Conservation (phyloP, 225 moss, liverwort and hornwort species). For the Straminergon stramineum region DNA sequence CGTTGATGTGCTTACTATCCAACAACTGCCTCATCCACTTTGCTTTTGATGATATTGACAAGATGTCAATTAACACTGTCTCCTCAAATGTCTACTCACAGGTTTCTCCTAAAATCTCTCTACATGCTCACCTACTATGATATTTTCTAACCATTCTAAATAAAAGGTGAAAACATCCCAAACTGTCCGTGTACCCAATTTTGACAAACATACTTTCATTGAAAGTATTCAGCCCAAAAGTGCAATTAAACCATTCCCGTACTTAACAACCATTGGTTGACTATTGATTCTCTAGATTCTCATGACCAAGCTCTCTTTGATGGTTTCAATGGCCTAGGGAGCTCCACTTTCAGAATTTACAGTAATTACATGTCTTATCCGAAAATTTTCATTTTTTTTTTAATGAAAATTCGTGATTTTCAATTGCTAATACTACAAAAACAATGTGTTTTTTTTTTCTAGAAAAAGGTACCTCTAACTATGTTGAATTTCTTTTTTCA, state of each 20-base stretch:
- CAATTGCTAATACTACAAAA: neutral
- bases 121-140: neutral
- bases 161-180: neutral
- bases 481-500: no score
- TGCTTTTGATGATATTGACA: constrained; percentile 38
- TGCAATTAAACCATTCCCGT: no score
- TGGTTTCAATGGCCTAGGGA: neutral
- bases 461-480: neutral
- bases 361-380: neutral
- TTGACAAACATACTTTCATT: accelerated
- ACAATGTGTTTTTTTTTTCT: accelerated
- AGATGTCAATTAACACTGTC: constrained; percentile 32
- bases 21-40: constrained; percentile 39
- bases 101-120: neutral
- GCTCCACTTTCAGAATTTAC: neutral
- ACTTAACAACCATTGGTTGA: accelerated
- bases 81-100: constrained; percentile 30
- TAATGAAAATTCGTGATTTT: neutral
- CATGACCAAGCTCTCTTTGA: accelerated
- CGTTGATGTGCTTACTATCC: constrained; percentile 43
- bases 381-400: neutral
- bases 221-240: accelerated
- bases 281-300: accelerated
- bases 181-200: accelerated
- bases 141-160: neutral